Base-by-base conservation (phyloP, 768 basidiomycete genomes). In the Auricularia heimuer region DNA sequence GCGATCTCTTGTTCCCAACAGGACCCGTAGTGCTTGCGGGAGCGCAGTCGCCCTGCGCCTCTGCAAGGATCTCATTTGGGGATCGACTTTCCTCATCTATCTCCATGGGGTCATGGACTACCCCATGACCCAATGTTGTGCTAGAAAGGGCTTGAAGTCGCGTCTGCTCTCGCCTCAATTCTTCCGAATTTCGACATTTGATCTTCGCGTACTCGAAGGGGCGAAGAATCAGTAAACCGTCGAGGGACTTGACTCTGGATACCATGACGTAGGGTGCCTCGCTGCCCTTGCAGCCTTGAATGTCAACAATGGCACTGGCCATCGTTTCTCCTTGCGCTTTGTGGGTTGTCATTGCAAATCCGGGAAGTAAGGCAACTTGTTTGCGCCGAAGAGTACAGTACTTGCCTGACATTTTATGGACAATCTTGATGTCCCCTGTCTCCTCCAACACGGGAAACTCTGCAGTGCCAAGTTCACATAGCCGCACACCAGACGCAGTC, bases 211-310 rank as follows among this genome's bases (percentile, higher is more conserved):
- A 45, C 14, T 34, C 18, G 64, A 74, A 75, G 10, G 68, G 68
- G 11, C 78, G 64, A 0, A 79, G 64, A 3, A 80, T 73, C 0
- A 74, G 54, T 3, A 80, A 42, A 0, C 76, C 75, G 3, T 72
- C 44, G 0, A 80, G 65, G 0, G 67, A 70, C 2, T 64, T 73
- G 0, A 71, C 75, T 0, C 73, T 65, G 3, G 80, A 83, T 0
- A 77, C 42, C 78, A 80, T 80, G 2, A 80, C 78, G 66, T 81
- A 81, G 0, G 78, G 75, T 0, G 74, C 62, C 66, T 79, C 76
- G 0, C 72, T 72, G 0, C 76, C 75, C 4, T 56, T 44, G 39
- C 74, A 77, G 14, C 64, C 64, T 21, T 70, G 44, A 0, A 79
- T 21, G 64, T 80, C 77, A 4, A 79, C 66, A n/a, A 78, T 71